Conservation (phyloP, 163 green algal species). For the Chloromonas sp. region DNA sequence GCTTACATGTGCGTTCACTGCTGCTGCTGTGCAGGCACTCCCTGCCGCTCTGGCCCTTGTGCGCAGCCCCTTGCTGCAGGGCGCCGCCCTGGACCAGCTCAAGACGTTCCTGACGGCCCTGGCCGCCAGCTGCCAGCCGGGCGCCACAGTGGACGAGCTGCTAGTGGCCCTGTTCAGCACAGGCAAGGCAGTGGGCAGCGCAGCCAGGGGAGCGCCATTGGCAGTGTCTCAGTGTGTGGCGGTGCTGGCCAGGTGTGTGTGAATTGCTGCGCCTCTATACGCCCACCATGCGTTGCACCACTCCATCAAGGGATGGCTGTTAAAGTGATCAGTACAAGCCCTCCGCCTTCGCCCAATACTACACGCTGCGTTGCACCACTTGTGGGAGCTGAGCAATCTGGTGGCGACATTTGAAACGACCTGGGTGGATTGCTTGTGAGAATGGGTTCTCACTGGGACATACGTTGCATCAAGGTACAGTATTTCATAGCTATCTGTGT, state of each 20-base stretch:
- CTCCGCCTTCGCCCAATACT: background rate
- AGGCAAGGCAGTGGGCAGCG: slow-evolving; percentile 6
- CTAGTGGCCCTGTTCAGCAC: slow-evolving; percentile 30
- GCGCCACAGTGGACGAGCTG: slow-evolving; percentile 39
- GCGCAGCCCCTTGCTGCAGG: slow-evolving; percentile 77
- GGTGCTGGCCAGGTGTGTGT: slow-evolving; percentile 52
- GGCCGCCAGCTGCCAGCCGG: slow-evolving; percentile 26
- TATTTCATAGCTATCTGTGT: background rate
- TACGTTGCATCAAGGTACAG: background rate
- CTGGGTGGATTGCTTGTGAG: background rate
- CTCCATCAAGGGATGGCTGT: background rate
- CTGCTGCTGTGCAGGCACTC: slow-evolving; percentile 33
- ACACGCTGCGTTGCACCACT: too few species aligned
- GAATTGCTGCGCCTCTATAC: background rate
- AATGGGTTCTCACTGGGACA: background rate
- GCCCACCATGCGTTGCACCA: background rate
- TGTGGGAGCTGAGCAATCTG: too few species aligned
- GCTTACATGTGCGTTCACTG: background rate
- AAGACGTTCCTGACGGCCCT: slow-evolving; percentile 49
- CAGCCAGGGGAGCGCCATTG: slow-evolving; percentile 57
- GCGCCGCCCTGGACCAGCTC: slow-evolving; percentile 56
- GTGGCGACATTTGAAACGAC: too few species aligned
- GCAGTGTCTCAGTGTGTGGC: slow-evolving; percentile 79
- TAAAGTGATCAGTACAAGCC: background rate
- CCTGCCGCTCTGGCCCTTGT: slow-evolving; percentile 60